Conservation (phyloP, 257 asterid species). For the Datura wrightii region DNA sequence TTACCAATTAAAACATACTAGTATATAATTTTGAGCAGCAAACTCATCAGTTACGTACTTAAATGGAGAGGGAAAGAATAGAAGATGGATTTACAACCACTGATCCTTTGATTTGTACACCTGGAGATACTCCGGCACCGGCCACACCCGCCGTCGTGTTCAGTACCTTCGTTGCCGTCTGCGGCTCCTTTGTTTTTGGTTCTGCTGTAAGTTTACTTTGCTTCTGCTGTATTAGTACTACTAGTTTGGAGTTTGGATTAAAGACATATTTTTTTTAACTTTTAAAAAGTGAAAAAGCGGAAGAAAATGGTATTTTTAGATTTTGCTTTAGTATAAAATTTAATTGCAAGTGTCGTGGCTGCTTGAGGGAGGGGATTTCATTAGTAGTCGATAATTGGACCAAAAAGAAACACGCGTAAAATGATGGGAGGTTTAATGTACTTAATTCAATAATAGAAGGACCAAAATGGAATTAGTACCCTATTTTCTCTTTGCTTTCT, state of each 20-base stretch:
- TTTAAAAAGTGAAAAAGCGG: background rate
- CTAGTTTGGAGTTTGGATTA: background rate
- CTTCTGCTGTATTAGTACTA: too few species aligned
- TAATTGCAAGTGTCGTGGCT: background rate
- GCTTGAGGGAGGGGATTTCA: background rate
- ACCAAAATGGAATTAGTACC: background rate
- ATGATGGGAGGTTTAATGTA: background rate
- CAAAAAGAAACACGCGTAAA: background rate
- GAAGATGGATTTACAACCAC: conserved; percentile 6
- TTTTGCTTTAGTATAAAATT: background rate
- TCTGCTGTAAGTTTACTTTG: conserved; percentile 67
- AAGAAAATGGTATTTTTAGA: background rate
- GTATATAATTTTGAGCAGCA: too few species aligned
- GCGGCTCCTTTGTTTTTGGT: conserved; percentile 89
- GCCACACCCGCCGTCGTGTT: conserved; percentile 42
- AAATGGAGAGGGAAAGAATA: conserved; percentile 20
- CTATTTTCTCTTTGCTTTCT: too few species aligned
- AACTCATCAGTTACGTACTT: too few species aligned
- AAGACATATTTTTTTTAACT: too few species aligned
- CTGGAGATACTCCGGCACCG: background rate
- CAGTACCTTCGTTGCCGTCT: conserved; percentile 75
- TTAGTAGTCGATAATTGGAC: background rate
- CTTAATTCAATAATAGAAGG: background rate
- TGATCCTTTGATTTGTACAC: conserved; percentile 5
- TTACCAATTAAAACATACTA: background rate